Conservation (phyloP, 169 alveolate species). For the Plasmodium inui region DNA sequence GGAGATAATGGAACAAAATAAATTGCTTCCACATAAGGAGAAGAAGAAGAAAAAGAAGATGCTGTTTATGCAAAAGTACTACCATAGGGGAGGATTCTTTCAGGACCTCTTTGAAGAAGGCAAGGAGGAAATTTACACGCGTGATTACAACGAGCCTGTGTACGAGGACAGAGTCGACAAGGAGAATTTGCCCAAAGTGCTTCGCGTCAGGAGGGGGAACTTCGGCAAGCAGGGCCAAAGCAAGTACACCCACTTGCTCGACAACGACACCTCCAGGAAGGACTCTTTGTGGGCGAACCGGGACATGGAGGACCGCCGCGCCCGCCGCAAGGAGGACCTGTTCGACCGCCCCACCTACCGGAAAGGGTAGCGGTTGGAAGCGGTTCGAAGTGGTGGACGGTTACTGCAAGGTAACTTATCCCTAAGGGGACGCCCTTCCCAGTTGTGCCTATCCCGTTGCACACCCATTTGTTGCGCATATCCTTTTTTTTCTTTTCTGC, state of each 20-base stretch:
- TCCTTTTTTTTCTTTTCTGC: too few species aligned
- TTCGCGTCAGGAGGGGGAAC: slow-evolving; percentile 90
- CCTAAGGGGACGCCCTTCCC: too few species aligned
- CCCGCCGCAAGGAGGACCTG: slow-evolving; percentile 7
- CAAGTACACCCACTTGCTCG: slow-evolving; percentile 95
- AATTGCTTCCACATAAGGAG: slow-evolving; percentile 37
- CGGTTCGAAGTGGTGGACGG: neutral
- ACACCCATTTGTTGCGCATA: neutral
- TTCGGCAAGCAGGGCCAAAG: slow-evolving; percentile 94
- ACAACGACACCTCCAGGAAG: slow-evolving; percentile 94
- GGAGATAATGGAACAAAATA: slow-evolving; percentile 56
- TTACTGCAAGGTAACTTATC: too few species aligned
- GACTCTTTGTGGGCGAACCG: slow-evolving; percentile 60
- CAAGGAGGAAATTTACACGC: slow-evolving; percentile 86
- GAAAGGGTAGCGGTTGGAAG: neutral
- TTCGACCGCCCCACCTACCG: slow-evolving; percentile 58
- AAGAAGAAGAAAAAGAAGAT: slow-evolving; percentile 74
- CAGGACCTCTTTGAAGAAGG: slow-evolving; percentile 89
- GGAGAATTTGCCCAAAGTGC: slow-evolving; percentile 84
- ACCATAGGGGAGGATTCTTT: slow-evolving; percentile 91
- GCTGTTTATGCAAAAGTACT: slow-evolving; percentile 89
- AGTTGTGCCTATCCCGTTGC: too few species aligned
- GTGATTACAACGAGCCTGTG: slow-evolving; percentile 90
- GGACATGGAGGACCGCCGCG: neutral
- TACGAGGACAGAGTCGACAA: slow-evolving; percentile 88